Conservation (phyloP, 2,329 filamentous ascomycete genomes). For the Biscogniauxia sp. region DNA sequence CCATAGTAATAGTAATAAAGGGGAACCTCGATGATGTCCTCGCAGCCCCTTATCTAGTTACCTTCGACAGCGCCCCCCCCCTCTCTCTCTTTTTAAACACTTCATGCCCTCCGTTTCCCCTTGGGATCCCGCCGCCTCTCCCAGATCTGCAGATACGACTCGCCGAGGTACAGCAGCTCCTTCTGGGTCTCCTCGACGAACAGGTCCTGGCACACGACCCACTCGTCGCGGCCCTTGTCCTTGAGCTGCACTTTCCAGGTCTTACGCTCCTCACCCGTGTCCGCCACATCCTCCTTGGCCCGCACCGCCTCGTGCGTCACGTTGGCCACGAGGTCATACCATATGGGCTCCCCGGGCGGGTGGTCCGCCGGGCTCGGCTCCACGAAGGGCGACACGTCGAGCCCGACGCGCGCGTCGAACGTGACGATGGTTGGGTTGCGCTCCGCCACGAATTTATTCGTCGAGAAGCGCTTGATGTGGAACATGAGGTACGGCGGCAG, state of each 20-base stretch:
- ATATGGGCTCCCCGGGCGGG: constrained; percentile 75
- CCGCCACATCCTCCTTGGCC: constrained; percentile 78
- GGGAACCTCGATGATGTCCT: too few relatives aligned
- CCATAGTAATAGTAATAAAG: too few relatives aligned
- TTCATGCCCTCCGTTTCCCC: constrained; percentile 38
- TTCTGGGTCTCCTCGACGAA: constrained; percentile 87
- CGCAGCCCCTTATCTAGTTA: background rate
- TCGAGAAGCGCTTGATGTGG: constrained; percentile 95
- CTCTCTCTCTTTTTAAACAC: background rate
- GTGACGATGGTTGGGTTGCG: constrained; percentile 98
- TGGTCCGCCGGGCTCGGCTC: constrained; percentile 76
- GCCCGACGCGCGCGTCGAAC: constrained; percentile 74
- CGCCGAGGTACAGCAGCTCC: constrained; percentile 87
- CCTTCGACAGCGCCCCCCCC: background rate
- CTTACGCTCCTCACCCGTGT: constrained; percentile 81
- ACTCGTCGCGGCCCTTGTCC: constrained; percentile 78
- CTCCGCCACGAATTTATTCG: constrained; percentile 95
- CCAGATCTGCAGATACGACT: constrained; percentile 96
- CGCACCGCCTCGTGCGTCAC: constrained; percentile 84
- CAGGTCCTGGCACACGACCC: constrained; percentile 91
- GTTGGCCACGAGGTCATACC: constrained; percentile 95
- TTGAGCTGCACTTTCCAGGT: constrained; percentile 92
- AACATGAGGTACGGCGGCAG: constrained; percentile 88
- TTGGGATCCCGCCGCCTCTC: constrained; percentile 67
- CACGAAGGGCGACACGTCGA: constrained; percentile 88